phyloP scores from a whole-genome alignment of 2,329 filamentous ascomycete genomes.

The Trichoderma polysporum region DNA sequence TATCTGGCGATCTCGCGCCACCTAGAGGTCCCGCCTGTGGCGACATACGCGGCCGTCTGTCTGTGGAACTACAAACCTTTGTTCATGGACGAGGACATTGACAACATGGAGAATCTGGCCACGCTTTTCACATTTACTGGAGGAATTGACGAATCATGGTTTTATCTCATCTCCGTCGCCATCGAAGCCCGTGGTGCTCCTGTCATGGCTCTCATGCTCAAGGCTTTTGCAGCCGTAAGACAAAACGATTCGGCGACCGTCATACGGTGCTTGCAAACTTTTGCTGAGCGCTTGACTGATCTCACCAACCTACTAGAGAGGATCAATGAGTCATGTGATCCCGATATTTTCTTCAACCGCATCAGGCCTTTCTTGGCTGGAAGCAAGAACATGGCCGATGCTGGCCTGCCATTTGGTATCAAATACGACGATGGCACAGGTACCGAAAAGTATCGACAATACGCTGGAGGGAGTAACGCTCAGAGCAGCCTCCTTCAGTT shows the following conservation, averaged over 20 bases:
- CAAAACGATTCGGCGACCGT: slow-evolving; percentile 68
- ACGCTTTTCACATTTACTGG: slow-evolving; percentile 91
- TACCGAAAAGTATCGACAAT: slow-evolving; percentile 71
- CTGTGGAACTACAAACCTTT: slow-evolving; percentile 97
- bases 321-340: slow-evolving; percentile 96
- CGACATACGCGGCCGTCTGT: slow-evolving; percentile 87
- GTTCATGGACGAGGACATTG: slow-evolving; percentile 77
- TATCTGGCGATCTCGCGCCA: slow-evolving; percentile 73
- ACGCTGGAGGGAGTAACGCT: slow-evolving; percentile 91
- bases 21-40: slow-evolving; percentile 86
- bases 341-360: slow-evolving; percentile 90
- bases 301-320: slow-evolving; percentile 74
- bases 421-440: slow-evolving; percentile 80
- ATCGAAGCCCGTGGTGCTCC: slow-evolving; percentile 91
- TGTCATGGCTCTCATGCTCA: slow-evolving; percentile 83
- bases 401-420: slow-evolving; percentile 83
- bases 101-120: slow-evolving; percentile 82
- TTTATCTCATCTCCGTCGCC: slow-evolving; percentile 92
- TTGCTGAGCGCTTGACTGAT: slow-evolving; percentile 87
- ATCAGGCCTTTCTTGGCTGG: slow-evolving; percentile 96
- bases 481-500: slow-evolving; percentile 97
- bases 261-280: slow-evolving; percentile 70
- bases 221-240: slow-evolving; percentile 78
- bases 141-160: slow-evolving; percentile 96
- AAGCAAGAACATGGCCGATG: slow-evolving; percentile 96